phyloP scores from a whole-genome alignment of 768 basidiomycete genomes.

The Hericium coralloides region DNA sequence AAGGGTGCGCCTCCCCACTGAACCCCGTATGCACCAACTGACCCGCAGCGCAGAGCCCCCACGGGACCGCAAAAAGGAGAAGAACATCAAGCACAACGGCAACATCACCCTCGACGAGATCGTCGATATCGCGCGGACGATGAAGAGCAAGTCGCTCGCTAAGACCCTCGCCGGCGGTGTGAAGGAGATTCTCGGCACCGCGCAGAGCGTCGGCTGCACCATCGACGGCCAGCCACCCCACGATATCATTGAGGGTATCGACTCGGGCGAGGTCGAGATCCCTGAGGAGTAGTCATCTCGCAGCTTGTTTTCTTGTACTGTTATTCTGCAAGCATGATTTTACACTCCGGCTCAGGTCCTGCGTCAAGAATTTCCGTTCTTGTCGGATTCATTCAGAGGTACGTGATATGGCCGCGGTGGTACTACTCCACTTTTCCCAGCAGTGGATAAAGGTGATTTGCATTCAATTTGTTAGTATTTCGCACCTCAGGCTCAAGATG shows the following conservation, averaged over 20 bases:
- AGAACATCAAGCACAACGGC: constrained; percentile 98
- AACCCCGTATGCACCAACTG: not conserved
- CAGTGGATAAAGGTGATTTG: too few relatives aligned
- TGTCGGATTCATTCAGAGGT: too few relatives aligned
- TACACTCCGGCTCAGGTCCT: too few relatives aligned
- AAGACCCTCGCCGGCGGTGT: constrained; percentile 83
- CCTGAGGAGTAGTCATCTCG: constrained; percentile 62
- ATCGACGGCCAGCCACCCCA: constrained; percentile 90
- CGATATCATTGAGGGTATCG: constrained; percentile 84
- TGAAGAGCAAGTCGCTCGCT: constrained; percentile 89
- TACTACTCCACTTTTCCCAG: too few relatives aligned
- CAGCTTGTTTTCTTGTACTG: constrained; percentile 3
- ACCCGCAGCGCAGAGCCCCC: constrained; percentile 66
- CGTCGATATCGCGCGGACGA: constrained; percentile 89
- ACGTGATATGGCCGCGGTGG: too few relatives aligned
- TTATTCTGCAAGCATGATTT: too few relatives aligned
- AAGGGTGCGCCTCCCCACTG: constrained; percentile 59
- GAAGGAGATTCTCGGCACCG: constrained; percentile 98
- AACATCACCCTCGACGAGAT: constrained; percentile 94
- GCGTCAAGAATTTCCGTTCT: too few relatives aligned
- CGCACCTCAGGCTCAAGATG: too few relatives aligned
- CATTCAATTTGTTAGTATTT: too few relatives aligned
- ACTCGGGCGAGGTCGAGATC: constrained; percentile 77
- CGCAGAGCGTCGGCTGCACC: constrained; percentile 95
- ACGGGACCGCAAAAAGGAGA: constrained; percentile 99